phyloP scores from a whole-genome alignment of 169 alveolate genomes.

The Eimeria acervulina region DNA sequence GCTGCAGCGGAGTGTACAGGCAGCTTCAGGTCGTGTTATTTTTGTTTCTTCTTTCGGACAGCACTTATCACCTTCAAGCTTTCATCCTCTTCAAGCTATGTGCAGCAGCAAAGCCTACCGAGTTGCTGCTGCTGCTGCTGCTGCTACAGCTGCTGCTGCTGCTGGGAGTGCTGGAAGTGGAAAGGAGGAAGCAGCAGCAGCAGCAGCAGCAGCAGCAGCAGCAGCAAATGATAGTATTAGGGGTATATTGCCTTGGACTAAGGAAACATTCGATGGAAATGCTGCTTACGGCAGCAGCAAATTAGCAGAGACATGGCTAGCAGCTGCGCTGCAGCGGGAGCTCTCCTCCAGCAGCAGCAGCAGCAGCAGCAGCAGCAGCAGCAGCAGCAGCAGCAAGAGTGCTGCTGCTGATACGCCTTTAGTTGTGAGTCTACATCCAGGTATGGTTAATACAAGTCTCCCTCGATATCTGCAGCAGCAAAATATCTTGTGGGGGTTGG shows the following conservation, averaged over 20 bases:
- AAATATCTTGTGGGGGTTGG: neutral
- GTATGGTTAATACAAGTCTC: conserved; percentile 47
- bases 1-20: neutral
- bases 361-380: conserved; percentile 17
- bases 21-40: neutral
- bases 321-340: conserved; percentile 68
- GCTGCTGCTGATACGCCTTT: neutral
- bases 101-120: too few species aligned
- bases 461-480: neutral
- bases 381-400: neutral
- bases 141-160: conserved; percentile 17
- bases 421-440: conserved; percentile 58
- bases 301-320: conserved; percentile 65
- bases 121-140: too few species aligned
- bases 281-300: conserved; percentile 60
- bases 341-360: conserved; percentile 42
- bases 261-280: neutral
- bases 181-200: neutral
- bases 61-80: neutral
- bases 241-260: neutral
- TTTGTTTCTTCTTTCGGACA: conserved; percentile 23
- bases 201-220: too few species aligned
- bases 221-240: too few species aligned
- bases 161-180: neutral
- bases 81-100: conserved; percentile 10